Evolutionary conservation across 257 asterid species (phyloP).

Genomic region (Penstemon davidsonii): DNA sequence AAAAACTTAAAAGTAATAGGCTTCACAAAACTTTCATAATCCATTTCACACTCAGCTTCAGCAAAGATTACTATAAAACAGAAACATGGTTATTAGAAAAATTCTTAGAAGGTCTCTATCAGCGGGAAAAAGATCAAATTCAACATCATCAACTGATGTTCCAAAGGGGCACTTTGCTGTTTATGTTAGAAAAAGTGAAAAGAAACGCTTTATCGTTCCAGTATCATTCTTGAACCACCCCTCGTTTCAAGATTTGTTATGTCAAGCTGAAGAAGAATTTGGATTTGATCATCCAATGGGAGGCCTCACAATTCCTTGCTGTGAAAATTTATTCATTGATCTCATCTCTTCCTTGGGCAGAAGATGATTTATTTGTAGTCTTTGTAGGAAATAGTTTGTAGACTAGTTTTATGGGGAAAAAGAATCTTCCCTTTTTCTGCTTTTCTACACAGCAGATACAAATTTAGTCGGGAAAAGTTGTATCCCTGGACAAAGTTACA

Average conservation of each 20-base stretch:
- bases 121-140: background rate
- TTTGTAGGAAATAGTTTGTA: too few species aligned
- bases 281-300: conserved; percentile 43
- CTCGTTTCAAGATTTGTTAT: conserved; percentile 28
- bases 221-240: conserved; percentile 32
- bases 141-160: background rate
- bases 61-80: background rate
- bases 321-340: conserved; percentile 32
- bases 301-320: conserved; percentile 36
- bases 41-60: background rate
- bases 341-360: conserved; percentile 25
- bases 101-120: background rate
- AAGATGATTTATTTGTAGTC: background rate
- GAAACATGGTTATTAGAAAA: background rate
- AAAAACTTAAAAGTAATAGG: background rate
- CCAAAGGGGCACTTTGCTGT: conserved; percentile 36
- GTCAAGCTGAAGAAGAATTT: conserved; percentile 34
- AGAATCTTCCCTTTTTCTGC: too few species aligned
- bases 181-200: conserved; percentile 34
- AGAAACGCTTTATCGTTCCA: conserved; percentile 26
- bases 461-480: too few species aligned
- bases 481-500: too few species aligned
- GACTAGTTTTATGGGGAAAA: too few species aligned
- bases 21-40: background rate
- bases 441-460: too few species aligned